Base-by-base conservation (phyloP, 805 yeast genomes). In the Nakazawaea anatomiae region DNA sequence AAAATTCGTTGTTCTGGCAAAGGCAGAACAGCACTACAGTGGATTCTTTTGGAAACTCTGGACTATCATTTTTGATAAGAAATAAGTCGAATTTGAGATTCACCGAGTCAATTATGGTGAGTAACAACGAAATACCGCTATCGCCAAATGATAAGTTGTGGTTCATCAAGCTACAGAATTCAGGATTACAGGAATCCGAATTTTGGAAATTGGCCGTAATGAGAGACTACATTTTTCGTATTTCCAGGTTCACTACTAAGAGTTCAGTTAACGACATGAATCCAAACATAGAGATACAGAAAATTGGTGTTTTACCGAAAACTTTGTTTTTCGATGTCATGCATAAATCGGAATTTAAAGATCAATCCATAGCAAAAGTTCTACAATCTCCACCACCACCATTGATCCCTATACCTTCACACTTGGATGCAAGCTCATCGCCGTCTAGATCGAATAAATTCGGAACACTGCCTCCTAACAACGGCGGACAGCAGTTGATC, bases 191-290 rank as follows among this genome's bases (percentile, higher is more conserved):
- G 6, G 89, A 82, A 8, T 73, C 71, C 6, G 95, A 89, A 43
- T 58, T 88, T 29, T 92, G 97, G 97, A 92, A 91, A 63, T 67
- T 92, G 10, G 83, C 83, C 12, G 79, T 79, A 3, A 65, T 89
- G 51, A 73, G 91, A 51, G 83, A 83, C 31, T 87, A 89, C 57
- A 76, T 91, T 7, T 74, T 68, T 53, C 79, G 82, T 46, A 79
- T 82, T 4, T 77, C 87, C 1, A 70, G 75, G 46, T 54, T 73
- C 42, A 51, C 25, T 29, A 42, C 56, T 62, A 8, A 59, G 74
- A 48, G 58, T 57, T 1, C 30, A 27, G 32, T 41, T 43, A 47
- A 50, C 32, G 59, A 53, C 30, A 55, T 48, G 30, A 55, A 54
- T 5, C 54, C 32, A 10, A 52, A 54, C 5, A 55, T 59, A 41